phyloP scores from a whole-genome alignment of 2,329 filamentous ascomycete genomes.

The Stachybotrys elegans region DNA sequence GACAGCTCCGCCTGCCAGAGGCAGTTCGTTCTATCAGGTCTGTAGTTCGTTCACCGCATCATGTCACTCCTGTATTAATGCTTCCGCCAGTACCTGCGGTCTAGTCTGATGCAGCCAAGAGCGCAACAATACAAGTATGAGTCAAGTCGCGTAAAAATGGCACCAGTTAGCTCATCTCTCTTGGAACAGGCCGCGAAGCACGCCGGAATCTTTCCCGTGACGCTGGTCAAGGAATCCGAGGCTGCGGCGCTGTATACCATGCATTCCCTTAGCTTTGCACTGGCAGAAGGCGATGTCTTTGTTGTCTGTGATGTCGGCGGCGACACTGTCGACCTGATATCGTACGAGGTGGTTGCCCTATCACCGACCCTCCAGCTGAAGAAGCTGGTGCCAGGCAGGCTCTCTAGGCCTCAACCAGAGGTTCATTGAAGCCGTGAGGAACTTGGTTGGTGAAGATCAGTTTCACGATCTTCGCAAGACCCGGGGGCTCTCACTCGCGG shows the following conservation, averaged over 20 bases:
- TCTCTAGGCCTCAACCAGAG: conserved; percentile 16
- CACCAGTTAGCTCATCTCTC: too few species aligned
- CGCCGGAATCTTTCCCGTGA: conserved; percentile 11
- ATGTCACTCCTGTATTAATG: neutral
- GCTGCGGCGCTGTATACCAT: conserved; percentile 12
- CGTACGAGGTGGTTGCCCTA: conserved; percentile 20
- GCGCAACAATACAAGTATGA: conserved; percentile 11
- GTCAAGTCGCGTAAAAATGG: too few species aligned
- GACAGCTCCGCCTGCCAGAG: conserved; percentile 7
- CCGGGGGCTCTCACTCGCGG: conserved; percentile 7
- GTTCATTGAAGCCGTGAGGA: conserved; percentile 12
- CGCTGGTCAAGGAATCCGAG: conserved; percentile 13
- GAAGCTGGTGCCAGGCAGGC: conserved; percentile 17
- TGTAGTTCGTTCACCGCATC: neutral
- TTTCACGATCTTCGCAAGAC: conserved; percentile 7
- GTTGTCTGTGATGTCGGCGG: conserved; percentile 21
- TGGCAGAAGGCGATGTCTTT: conserved; percentile 9
- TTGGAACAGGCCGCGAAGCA: conserved; percentile 11
- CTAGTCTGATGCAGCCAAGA: conserved; percentile 14
- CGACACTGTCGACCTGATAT: conserved; percentile 25
- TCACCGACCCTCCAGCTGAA: conserved; percentile 12
- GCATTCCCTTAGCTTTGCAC: conserved; percentile 4
- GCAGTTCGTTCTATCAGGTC: conserved; percentile 12
- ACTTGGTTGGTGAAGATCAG: conserved; percentile 11
- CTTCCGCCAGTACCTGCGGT: conserved; percentile 16